These are phyloP conservation scores for Galium porrigens DNA, from an alignment of 305 asterid genomes.

Conservation along the genomic window DNA sequence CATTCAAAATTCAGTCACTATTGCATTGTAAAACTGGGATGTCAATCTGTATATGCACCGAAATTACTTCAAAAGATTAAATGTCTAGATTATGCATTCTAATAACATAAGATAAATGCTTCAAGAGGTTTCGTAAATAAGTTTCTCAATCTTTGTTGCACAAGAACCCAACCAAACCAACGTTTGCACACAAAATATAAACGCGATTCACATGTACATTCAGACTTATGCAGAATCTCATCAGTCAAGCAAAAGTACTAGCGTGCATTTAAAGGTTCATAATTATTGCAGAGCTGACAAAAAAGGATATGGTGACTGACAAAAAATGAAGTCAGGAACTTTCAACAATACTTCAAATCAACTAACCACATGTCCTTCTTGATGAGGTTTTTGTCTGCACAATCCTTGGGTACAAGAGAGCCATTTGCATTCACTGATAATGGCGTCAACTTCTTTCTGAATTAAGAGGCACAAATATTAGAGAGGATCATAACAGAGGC, in stretches of 20 bases:
- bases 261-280: not conserved
- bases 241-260: not conserved
- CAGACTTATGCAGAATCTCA: not conserved
- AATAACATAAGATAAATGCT: not conserved
- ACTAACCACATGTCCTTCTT: slow-evolving; percentile 69
- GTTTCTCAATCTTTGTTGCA: slow-evolving; percentile 3
- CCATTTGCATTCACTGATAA: slow-evolving; percentile 89
- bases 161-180: slow-evolving; percentile 1
- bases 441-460: slow-evolving; percentile 64
- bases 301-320: not conserved
- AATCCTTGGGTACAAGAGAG: slow-evolving; percentile 52
- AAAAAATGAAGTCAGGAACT: not conserved
- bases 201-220: not conserved
- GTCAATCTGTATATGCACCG: not conserved
- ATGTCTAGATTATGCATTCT: not conserved
- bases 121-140: not conserved
- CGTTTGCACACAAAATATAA: slow-evolving; percentile 2
- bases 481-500: not conserved
- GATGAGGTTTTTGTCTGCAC: slow-evolving; percentile 53
- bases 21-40: not conserved
- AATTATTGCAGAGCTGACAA: not conserved
- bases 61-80: not conserved
- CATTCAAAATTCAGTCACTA: not conserved
- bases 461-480: slow-evolving; percentile 12
- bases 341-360: slow-evolving; percentile 6